Conservation (phyloP, 805 yeast species). For the Zygotorulaspora florentina region DNA sequence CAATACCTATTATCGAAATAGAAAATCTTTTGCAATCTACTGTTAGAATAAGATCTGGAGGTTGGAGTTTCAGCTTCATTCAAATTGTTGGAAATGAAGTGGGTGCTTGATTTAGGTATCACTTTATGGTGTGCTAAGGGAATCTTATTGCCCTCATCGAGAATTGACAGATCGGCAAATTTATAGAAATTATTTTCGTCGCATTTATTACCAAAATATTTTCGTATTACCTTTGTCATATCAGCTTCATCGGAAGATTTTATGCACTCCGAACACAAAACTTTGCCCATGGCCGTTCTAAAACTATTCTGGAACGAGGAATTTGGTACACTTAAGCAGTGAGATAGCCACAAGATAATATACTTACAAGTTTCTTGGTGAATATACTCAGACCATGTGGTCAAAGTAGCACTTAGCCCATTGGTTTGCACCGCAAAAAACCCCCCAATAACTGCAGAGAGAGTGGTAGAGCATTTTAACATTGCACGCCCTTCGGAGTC, state of each 20-base stretch:
- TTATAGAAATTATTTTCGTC: conserved; percentile 18
- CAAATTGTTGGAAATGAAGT: conserved; percentile 31
- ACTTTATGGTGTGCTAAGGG: conserved; percentile 35
- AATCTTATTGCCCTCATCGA: conserved; percentile 36
- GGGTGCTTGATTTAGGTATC: conserved; percentile 16
- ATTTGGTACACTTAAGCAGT: conserved; percentile 39
- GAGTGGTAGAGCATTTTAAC: conserved; percentile 35
- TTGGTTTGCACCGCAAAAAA: conserved; percentile 41
- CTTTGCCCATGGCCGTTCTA: conserved; percentile 42
- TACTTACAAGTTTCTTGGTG: conserved; percentile 45
- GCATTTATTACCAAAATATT: conserved; percentile 21
- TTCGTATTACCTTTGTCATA: conserved; percentile 25
- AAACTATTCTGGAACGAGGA: conserved; percentile 37
- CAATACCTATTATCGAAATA: conserved; percentile 57
- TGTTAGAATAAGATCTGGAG: conserved; percentile 25
- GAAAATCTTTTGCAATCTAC: conserved; percentile 57
- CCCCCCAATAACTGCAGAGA: conserved; percentile 31
- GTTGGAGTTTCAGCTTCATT: conserved; percentile 16
- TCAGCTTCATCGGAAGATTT: conserved; percentile 18
- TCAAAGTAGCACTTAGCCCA: conserved; percentile 55
- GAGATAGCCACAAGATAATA: conserved; percentile 50
- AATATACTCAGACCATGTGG: conserved; percentile 46
- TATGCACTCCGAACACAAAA: conserved; percentile 35
- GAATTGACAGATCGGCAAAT: conserved; percentile 29
- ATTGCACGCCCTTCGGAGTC: conserved; percentile 50